Percentiles rank a stretch among this genome's conserved stretches.
Evolutionary conservation across 805 yeast species (phyloP).

Genomic region (Crinitomyces ghanaensis): DNA sequence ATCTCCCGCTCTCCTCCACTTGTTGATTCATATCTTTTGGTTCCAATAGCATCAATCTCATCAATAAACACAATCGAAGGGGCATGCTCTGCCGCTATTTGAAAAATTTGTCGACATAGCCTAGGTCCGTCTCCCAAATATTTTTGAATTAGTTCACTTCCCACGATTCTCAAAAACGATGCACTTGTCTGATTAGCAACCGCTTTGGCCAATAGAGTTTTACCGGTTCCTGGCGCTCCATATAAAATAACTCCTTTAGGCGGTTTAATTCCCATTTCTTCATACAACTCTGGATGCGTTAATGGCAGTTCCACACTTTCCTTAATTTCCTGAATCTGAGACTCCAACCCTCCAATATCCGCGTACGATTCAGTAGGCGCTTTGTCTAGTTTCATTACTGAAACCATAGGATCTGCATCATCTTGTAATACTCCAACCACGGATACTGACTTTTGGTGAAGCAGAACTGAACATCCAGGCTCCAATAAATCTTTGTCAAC

Average conservation of each 20-base stretch:
- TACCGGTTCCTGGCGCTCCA: conserved; percentile 98
- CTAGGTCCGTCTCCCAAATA: conserved; percentile 98
- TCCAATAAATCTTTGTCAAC: conserved; percentile 93
- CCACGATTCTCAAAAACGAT: conserved; percentile 90
- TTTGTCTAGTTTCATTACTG: conserved; percentile 95
- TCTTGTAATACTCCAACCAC: conserved; percentile 98
- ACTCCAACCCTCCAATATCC: conserved; percentile 93
- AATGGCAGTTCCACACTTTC: conserved; percentile 93
- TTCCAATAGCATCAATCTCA: conserved; percentile 98
- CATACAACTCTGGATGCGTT: conserved; percentile 93
- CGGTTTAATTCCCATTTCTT: conserved; percentile 97
- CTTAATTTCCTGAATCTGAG: conserved; percentile 94
- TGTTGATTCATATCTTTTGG: conserved; percentile 84
- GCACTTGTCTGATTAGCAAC: conserved; percentile 98
- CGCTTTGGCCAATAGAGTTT: conserved; percentile 89
- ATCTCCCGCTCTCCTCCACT: conserved; percentile 97
- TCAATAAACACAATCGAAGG: conserved; percentile 98
- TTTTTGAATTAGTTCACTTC: conserved; percentile 93
- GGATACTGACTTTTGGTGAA: conserved; percentile 92
- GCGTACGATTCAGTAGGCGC: conserved; percentile 96
- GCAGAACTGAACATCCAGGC: conserved; percentile 91
- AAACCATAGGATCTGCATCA: conserved; percentile 96
- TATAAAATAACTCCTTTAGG: conserved; percentile 96
- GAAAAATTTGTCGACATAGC: conserved; percentile 85
- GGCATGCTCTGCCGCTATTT: conserved; percentile 92